These are phyloP conservation scores for Metarhizium guizhouense DNA, from an alignment of 2,329 filamentous ascomycete species.

Conservation along the genomic window DNA sequence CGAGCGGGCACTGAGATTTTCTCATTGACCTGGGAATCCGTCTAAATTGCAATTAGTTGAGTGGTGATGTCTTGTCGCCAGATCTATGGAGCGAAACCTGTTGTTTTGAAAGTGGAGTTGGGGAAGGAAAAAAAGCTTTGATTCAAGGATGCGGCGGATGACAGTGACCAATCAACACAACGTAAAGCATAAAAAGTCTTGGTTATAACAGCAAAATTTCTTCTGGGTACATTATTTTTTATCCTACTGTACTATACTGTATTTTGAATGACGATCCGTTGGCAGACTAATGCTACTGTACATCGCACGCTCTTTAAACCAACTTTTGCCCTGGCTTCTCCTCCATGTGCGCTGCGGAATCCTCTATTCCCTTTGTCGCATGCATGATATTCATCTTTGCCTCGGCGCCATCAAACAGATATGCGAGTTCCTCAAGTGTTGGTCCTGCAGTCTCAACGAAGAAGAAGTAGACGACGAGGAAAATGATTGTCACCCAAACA, in stretches of 20 bases:
- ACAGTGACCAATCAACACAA: too few species aligned
- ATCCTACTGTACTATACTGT: too few species aligned
- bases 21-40: conserved; percentile 26
- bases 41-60: neutral
- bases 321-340: conserved; percentile 2
- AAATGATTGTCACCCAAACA: conserved; percentile 27
- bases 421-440: conserved; percentile 25
- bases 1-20: conserved; percentile 32
- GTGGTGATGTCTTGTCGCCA: neutral
- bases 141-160: neutral
- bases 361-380: conserved; percentile 10
- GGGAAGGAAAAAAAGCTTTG: neutral
- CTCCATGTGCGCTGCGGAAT: conserved; percentile 2
- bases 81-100: neutral
- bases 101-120: neutral
- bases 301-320: neutral
- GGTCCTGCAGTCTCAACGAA: conserved; percentile 29
- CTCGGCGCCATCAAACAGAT: conserved; percentile 20
- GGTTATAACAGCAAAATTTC: too few species aligned
- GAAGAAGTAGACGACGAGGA: conserved; percentile 30
- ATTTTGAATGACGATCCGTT: too few species aligned
- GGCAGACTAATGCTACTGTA: too few species aligned
- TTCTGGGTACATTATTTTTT: too few species aligned
- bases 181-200: too few species aligned
- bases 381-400: conserved; percentile 16